Evolutionary conservation across 139 green algal species (phyloP).

Genomic region (Picochlorum sp.): DNA sequence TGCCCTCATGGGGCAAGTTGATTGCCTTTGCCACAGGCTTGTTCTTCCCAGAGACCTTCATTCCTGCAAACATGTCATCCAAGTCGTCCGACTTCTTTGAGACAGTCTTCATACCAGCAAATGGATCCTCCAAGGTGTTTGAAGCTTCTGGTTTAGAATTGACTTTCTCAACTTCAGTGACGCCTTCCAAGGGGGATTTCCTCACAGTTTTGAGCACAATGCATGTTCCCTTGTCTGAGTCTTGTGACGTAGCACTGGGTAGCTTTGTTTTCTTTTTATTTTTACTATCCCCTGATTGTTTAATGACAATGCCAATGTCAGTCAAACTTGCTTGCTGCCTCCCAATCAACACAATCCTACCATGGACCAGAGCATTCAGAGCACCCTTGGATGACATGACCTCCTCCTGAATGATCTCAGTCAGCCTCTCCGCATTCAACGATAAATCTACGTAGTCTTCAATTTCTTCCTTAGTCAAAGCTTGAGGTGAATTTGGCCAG

Average conservation of each 20-base stretch:
- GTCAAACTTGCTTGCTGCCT: conserved; percentile 39
- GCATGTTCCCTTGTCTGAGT: not conserved
- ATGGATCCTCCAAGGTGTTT: not conserved
- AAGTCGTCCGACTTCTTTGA: conserved; percentile 3
- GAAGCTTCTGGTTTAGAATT: not conserved
- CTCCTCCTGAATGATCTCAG: conserved; percentile 33
- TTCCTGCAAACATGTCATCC: conserved; percentile 16
- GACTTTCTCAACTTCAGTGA: not conserved
- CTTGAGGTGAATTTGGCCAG: conserved; percentile 46
- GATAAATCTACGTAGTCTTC: conserved; percentile 43
- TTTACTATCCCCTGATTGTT: not conserved
- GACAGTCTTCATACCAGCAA: not conserved
- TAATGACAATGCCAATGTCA: conserved; percentile 53
- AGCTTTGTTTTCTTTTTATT: not conserved
- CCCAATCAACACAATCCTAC: conserved; percentile 49
- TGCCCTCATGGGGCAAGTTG: conserved; percentile 53
- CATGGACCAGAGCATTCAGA: conserved; percentile 41
- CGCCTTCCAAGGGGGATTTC: conserved; percentile 20
- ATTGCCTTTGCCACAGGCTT: not conserved
- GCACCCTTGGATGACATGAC: conserved; percentile 40
- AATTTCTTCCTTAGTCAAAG: conserved; percentile 32
- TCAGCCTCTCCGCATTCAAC: conserved; percentile 37
- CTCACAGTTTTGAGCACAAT: conserved; percentile 29
- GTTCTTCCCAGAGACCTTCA: conserved; percentile 7
- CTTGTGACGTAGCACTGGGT: not conserved